phyloP scores from a whole-genome alignment of 2,329 filamentous ascomycete species.

The Fonsecaea multimorphosa region DNA sequence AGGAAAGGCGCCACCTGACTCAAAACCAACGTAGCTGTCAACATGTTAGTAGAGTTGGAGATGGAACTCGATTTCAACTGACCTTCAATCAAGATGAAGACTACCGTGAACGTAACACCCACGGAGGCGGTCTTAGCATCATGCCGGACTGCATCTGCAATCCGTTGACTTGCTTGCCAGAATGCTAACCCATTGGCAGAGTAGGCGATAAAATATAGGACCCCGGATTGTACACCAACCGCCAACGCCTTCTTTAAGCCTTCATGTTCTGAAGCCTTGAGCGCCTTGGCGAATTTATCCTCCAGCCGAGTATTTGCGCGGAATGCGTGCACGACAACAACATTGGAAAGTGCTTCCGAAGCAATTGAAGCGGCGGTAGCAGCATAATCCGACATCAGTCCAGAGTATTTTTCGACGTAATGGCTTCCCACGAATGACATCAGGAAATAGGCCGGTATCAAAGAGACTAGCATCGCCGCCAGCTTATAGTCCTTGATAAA shows the following conservation, averaged over 20 bases:
- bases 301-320: constrained; percentile 60
- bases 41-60: neutral
- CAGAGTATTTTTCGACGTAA: constrained; percentile 54
- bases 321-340: constrained; percentile 58
- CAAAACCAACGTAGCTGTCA: constrained; percentile 51
- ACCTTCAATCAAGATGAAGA: constrained; percentile 21
- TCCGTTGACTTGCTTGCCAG: constrained; percentile 56
- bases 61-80: constrained; percentile 3
- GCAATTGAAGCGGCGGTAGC: constrained; percentile 65
- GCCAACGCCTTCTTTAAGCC: constrained; percentile 44
- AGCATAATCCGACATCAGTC: constrained; percentile 57
- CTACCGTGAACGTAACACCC: constrained; percentile 14
- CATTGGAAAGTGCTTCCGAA: constrained; percentile 58
- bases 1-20: constrained; percentile 50
- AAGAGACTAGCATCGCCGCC: constrained; percentile 53
- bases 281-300: constrained; percentile 41
- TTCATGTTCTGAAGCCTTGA: constrained; percentile 40
- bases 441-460: constrained; percentile 55
- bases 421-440: constrained; percentile 54
- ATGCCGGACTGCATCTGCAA: constrained; percentile 47
- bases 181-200: constrained; percentile 45
- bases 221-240: constrained; percentile 43
- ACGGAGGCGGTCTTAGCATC: constrained; percentile 33
- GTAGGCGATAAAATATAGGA: constrained; percentile 44
- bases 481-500: constrained; percentile 56